These are phyloP conservation scores for Parachlorella kessleri DNA, from an alignment of 139 green algal genomes.

Conservation along the genomic window DNA sequence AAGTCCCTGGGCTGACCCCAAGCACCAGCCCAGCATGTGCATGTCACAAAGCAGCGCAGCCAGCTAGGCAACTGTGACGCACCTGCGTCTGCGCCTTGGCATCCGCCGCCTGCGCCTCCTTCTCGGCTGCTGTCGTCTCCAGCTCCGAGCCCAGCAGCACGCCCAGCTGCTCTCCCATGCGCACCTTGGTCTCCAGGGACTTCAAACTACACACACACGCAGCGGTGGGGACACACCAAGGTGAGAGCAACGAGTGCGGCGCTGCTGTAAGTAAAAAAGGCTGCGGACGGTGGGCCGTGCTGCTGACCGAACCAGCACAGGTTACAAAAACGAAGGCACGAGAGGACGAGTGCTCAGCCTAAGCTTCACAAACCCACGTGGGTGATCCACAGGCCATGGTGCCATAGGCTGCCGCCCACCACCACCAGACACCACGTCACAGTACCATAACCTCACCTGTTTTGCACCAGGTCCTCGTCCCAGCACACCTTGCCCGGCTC, in stretches of 20 bases:
- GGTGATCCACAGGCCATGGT: no score
- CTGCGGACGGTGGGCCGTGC: no score
- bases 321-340: no score
- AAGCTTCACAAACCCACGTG: no score
- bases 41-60: no score
- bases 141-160: background rate
- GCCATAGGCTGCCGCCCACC: no score
- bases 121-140: background rate
- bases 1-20: no score
- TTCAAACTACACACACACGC: conserved; percentile 15
- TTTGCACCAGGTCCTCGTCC: conserved; percentile 44
- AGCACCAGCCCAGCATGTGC: no score
- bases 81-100: background rate
- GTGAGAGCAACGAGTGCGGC: background rate
- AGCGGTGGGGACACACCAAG: background rate
- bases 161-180: conserved; percentile 49
- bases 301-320: background rate
- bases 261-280: background rate
- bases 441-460: conserved; percentile 43
- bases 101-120: background rate
- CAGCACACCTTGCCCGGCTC: conserved; percentile 22
- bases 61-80: no score
- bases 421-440: no score
- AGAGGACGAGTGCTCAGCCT: no score
- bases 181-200: conserved; percentile 51